Conservation (phyloP, 148 eudicot genomes). For the Camellia granthamiana region DNA sequence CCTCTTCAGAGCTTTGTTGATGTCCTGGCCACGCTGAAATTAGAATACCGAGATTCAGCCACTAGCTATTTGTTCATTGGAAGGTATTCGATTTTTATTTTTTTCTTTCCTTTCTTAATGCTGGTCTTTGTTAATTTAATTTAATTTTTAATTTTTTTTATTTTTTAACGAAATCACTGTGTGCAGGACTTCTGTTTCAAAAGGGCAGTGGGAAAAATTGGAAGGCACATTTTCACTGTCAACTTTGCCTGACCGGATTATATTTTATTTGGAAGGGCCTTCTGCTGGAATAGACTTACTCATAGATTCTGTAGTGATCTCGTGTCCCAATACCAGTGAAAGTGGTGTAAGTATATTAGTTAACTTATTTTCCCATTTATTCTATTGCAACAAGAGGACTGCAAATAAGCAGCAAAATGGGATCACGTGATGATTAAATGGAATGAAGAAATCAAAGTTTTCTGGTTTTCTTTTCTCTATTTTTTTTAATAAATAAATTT, state of each 20-base stretch:
- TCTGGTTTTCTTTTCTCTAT: not conserved
- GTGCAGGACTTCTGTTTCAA: slow-evolving; percentile 49
- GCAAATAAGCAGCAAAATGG: not conserved
- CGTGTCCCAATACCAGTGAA: slow-evolving; percentile 31
- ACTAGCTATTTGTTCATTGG: slow-evolving; percentile 53
- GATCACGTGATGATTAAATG: not conserved
- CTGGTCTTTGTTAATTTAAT: not conserved
- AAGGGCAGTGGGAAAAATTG: slow-evolving; percentile 57
- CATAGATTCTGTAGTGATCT: slow-evolving; percentile 55
- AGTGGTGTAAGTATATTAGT: slow-evolving; percentile 25
- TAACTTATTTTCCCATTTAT: not conserved
- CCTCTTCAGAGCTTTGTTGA: slow-evolving; percentile 37
- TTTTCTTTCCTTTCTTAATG: slow-evolving; percentile 2
- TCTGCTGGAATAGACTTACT: slow-evolving; percentile 70
- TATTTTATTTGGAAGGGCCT: slow-evolving; percentile 84
- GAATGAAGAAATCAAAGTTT: not conserved
- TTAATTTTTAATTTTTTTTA: too few relatives aligned
- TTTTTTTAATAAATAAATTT: too few relatives aligned
- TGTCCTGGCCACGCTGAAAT: slow-evolving; percentile 60
- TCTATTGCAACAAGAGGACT: not conserved
- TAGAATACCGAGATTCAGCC: slow-evolving; percentile 37
- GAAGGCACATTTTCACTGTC: slow-evolving; percentile 63
- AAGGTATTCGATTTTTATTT: slow-evolving; percentile 35
- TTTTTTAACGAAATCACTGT: not conserved
- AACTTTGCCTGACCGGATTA: slow-evolving; percentile 44